Evolutionary conservation across 192 early-diverging fungal genomes (phyloP), one percentile per base, ranked within the genome.

Genomic region (Glomus cerebriforme): DNA sequence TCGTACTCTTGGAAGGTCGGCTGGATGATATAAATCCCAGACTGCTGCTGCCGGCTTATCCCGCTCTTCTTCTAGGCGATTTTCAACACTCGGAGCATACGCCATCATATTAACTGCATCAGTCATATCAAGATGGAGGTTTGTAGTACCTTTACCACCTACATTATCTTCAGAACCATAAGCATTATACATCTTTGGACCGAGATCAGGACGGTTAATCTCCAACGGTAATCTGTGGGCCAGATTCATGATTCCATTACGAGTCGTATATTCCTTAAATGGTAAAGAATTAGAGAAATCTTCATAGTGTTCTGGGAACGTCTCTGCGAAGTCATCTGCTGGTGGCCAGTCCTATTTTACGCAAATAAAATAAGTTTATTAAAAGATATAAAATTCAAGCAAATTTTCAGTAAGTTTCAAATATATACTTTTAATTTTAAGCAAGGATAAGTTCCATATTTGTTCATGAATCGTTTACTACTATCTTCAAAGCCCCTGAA

Each of bases 71-170:
- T 37, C n/a, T 19, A 43, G 13, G 12, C 37, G 27, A 47, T 59
- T 27, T 9, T 80, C 29, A 17, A 76, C 70, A 1, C 26, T 45
- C 13, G 81, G 79, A 0, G 83, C 78, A 63, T 91, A 89, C 17
- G 87, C 88, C 92, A 95, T 92, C 17, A 95, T 83, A 65, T 94
- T 95, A 27, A 92, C 90, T 0, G 93, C 93, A 71, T 95, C 93
- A 5, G 94, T 88, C 86, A 94, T 91, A 78, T 95, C 93, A 62
- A 92, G 86, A 72, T 95, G 92, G 37, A 95, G 82, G 54, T 92
- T 92, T 0, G 92, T 95, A 1, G 91, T 95, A 49, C 93, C 92
- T 1, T 79, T 72, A 12, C 89, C 89, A 26, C 85, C 80, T 3
- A 82, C 75, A 15, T 35, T 70, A 32, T 87, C 87, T 77, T 85